Percentiles rank a stretch among this genome's conserved stretches.
Conservation (phyloP, 140 eudicot species). For the Oenanthe javanica region DNA sequence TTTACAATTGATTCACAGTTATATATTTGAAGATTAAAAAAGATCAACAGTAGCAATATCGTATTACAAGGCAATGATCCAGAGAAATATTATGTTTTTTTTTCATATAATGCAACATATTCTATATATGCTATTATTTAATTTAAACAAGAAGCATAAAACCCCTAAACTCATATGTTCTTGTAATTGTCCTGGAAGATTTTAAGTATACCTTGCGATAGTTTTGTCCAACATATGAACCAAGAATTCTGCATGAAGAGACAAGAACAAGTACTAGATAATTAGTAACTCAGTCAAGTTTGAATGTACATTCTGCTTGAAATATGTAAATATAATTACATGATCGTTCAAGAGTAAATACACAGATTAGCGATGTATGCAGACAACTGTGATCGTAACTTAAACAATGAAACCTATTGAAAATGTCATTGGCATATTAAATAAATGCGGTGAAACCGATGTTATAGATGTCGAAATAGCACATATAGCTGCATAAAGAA, state of each 20-base stretch:
- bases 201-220: conserved; percentile 60
- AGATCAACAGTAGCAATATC: not conserved
- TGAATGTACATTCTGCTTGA: not conserved
- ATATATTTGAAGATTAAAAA: not conserved
- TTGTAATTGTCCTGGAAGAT: not conserved
- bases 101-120: not conserved
- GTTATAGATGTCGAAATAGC: not conserved
- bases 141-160: not conserved
- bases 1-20: not conserved
- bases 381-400: not conserved
- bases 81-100: not conserved
- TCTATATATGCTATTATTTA: not conserved
- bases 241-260: conserved; percentile 63
- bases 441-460: not conserved
- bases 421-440: not conserved
- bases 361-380: not conserved
- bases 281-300: not conserved
- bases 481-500: not conserved
- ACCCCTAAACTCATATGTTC: not conserved
- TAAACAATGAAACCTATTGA: not conserved
- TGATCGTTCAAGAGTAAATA: not conserved
- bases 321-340: not conserved
- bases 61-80: not conserved
- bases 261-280: not conserved
- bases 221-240: conserved; percentile 77